phyloP scores from a whole-genome alignment of 2,329 filamentous ascomycete genomes.

The Colletotrichum sp. region DNA sequence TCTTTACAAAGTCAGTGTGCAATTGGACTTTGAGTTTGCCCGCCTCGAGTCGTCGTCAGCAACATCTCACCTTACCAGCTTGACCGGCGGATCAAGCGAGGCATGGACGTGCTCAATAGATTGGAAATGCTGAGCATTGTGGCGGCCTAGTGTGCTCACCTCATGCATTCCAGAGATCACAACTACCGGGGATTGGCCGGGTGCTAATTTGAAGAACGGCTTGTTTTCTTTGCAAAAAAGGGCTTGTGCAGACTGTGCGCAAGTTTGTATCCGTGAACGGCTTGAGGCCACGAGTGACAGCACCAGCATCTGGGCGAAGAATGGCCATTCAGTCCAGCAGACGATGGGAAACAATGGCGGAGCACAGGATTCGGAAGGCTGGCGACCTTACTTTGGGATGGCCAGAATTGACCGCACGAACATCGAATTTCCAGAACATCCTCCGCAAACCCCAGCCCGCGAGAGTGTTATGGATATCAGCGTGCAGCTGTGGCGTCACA shows the following conservation, averaged over 20 bases:
- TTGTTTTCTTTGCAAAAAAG: background rate
- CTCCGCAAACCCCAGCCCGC: background rate
- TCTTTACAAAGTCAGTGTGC: background rate
- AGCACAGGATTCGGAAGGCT: background rate
- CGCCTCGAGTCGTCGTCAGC: background rate
- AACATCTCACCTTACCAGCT: background rate
- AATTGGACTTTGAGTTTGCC: background rate
- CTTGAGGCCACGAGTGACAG: background rate
- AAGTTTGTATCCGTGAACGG: background rate
- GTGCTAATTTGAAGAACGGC: background rate
- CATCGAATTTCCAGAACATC: background rate
- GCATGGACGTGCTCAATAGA: background rate
- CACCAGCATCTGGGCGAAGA: background rate
- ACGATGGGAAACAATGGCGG: no score
- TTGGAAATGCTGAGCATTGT: background rate
- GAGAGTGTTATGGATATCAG: background rate
- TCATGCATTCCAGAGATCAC: background rate
- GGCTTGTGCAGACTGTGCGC: background rate
- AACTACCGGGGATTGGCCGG: background rate
- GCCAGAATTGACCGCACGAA: background rate
- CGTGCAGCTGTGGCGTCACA: background rate
- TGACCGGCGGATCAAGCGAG: background rate
- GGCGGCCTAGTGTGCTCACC: background rate
- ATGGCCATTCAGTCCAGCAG: background rate
- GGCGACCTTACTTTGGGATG: background rate